phyloP scores from a whole-genome alignment of 768 basidiomycete species.

The Psilocybe subaeruginosa region DNA sequence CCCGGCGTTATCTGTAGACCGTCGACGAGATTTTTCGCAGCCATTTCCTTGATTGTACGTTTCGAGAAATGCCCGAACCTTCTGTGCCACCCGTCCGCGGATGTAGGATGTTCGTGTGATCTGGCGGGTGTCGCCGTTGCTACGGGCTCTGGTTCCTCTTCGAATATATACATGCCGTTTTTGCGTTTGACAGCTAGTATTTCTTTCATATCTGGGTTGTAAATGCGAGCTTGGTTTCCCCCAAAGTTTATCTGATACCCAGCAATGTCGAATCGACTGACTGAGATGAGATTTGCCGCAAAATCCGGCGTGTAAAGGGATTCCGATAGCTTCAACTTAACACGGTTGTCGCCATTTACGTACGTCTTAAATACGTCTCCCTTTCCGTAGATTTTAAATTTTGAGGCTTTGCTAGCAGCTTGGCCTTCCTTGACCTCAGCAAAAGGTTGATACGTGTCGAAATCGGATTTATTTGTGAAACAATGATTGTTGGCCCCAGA shows the following conservation, averaged over 20 bases:
- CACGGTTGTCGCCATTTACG: background rate
- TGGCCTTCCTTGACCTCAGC: no score
- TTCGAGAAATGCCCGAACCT: slow-evolving; percentile 24
- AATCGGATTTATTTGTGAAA: slow-evolving; percentile 20
- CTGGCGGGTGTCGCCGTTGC: slow-evolving; percentile 7
- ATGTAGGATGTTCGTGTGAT: slow-evolving; percentile 21
- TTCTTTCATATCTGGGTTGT: background rate
- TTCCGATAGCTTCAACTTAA: slow-evolving; percentile 20
- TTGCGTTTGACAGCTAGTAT: background rate
- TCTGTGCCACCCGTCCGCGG: slow-evolving; percentile 25
- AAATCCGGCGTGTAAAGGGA: slow-evolving; percentile 29
- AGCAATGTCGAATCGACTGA: slow-evolving; percentile 18
- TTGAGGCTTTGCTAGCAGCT: background rate
- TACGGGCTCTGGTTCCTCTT: slow-evolving; percentile 5
- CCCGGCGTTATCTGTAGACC: slow-evolving; percentile 19
- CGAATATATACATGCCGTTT: slow-evolving; percentile 24
- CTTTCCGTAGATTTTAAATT: slow-evolving; percentile 23
- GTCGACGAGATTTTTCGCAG: slow-evolving; percentile 16
- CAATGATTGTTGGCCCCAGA: slow-evolving; percentile 29
- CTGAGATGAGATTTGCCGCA: slow-evolving; percentile 27
- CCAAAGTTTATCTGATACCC: slow-evolving; percentile 18
- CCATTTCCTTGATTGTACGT: slow-evolving; percentile 11
- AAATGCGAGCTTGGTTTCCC: slow-evolving; percentile 2
- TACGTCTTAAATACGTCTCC: slow-evolving; percentile 21
- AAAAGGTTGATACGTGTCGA: background rate